phyloP scores from a whole-genome alignment of 2,329 filamentous ascomycete genomes.

The Tolypocladium guangdongense region DNA sequence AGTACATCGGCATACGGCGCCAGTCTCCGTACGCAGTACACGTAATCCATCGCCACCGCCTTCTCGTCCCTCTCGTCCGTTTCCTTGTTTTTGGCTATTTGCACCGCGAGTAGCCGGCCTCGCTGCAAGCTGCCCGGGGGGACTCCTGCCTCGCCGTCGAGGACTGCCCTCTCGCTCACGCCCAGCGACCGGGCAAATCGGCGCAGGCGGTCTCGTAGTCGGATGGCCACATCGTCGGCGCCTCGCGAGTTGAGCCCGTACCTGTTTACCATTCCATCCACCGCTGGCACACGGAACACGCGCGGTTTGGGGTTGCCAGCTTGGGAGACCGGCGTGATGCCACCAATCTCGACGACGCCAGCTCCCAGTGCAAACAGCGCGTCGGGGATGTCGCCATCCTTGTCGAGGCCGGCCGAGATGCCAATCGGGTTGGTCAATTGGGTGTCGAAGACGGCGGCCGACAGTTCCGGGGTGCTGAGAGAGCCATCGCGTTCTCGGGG shows the following conservation, averaged over 20 bases:
- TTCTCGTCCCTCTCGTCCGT: constrained; percentile 78
- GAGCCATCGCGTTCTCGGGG: constrained; percentile 61
- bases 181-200: constrained; percentile 64
- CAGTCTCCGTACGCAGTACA: constrained; percentile 76
- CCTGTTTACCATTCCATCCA: constrained; percentile 86
- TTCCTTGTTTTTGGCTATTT: constrained; percentile 93
- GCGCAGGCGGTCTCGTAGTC: constrained; percentile 66
- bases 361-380: constrained; percentile 76
- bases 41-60: constrained; percentile 71
- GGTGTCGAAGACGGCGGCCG: constrained; percentile 59
- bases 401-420: constrained; percentile 92
- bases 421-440: constrained; percentile 76
- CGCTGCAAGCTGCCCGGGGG: constrained; percentile 70
- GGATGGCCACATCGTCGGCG: constrained; percentile 73
- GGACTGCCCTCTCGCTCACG: constrained; percentile 59
- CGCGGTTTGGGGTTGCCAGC: constrained; percentile 78
- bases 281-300: constrained; percentile 73
- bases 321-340: constrained; percentile 79
- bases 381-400: constrained; percentile 82
- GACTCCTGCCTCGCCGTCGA: constrained; percentile 67
- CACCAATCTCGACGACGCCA: constrained; percentile 83
- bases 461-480: constrained; percentile 20
- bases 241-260: constrained; percentile 92
- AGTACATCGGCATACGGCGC: constrained; percentile 87
- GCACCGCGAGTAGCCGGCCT: constrained; percentile 74